Conservation (phyloP, 169 alveolate species). For the Cryptosporidium baileyi region DNA sequence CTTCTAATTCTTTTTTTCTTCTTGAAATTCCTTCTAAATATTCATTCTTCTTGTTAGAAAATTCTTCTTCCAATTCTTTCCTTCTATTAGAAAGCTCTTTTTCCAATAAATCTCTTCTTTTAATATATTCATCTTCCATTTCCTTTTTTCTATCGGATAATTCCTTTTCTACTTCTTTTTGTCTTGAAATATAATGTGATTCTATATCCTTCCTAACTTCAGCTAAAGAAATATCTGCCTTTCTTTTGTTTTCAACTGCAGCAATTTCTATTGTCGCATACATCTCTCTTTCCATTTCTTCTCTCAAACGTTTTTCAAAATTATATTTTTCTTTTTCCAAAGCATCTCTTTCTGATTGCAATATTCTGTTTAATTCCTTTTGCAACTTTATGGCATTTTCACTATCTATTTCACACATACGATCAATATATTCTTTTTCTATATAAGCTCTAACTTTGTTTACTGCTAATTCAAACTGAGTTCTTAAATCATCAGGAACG, state of each 20-base stretch:
- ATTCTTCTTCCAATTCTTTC: conserved; percentile 1
- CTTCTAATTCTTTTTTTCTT: conserved; percentile 4
- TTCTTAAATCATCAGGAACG: conserved; percentile 62
- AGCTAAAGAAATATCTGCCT: conserved; percentile 62
- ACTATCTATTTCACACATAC: conserved; percentile 53
- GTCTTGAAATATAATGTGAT: conserved; percentile 33
- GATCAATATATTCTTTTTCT: conserved; percentile 60
- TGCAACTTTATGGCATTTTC: conserved; percentile 61
- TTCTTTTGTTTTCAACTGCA: conserved; percentile 46
- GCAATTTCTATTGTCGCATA: conserved; percentile 57
- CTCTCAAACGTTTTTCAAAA: conserved; percentile 54
- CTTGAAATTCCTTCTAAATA: conserved; percentile 27
- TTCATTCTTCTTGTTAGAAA: conserved; percentile 1
- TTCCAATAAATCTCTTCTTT: conserved; percentile 18
- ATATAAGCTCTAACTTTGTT: conserved; percentile 62
- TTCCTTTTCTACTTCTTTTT: conserved; percentile 58
- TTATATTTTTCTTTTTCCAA: conserved; percentile 43
- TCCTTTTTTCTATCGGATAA: conserved; percentile 12
- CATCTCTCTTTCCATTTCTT: conserved; percentile 63
- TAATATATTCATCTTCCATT: conserved; percentile 12
- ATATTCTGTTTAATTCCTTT: conserved; percentile 49
- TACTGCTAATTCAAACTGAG: conserved; percentile 64
- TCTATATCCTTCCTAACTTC: conserved; percentile 66
- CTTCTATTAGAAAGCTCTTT: neutral
- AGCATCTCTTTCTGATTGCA: conserved; percentile 67